These are phyloP conservation scores for Tilletia caries DNA, from an alignment of 1,284 basidiomycete genomes.

Conservation along the genomic window DNA sequence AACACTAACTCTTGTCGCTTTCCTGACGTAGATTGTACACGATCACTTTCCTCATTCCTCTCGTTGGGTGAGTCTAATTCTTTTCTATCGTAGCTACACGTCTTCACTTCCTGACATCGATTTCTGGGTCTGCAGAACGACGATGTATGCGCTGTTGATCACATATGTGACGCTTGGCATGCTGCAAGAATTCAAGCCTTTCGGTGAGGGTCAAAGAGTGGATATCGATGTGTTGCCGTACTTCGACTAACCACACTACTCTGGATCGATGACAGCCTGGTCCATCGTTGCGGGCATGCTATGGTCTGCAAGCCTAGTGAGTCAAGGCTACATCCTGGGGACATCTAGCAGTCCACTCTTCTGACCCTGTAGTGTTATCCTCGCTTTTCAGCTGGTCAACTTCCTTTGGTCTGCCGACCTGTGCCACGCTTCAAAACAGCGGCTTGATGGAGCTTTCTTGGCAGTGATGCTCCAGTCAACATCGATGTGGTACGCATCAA, in stretches of 20 bases:
- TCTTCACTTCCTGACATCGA: too few relatives aligned
- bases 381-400: background rate
- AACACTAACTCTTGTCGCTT: too few relatives aligned
- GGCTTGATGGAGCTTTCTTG: background rate
- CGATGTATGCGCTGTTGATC: constrained; percentile 3
- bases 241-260: background rate
- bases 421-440: background rate
- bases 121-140: background rate
- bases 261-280: background rate
- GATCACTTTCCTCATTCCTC: background rate
- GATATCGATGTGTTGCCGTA: background rate
- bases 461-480: constrained; percentile 6
- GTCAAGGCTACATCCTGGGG: background rate
- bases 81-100: background rate
- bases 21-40: background rate
- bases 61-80: background rate
- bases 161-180: constrained; percentile 5
- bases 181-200: constrained; percentile 12
- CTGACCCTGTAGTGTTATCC: background rate
- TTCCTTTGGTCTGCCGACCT: constrained; percentile 9
- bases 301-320: constrained; percentile 1
- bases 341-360: background rate
- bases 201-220: background rate
- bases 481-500: constrained; percentile 2
- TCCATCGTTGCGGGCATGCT: background rate